phyloP scores from a whole-genome alignment of 768 basidiomycete genomes.

The Epithele typhae region DNA sequence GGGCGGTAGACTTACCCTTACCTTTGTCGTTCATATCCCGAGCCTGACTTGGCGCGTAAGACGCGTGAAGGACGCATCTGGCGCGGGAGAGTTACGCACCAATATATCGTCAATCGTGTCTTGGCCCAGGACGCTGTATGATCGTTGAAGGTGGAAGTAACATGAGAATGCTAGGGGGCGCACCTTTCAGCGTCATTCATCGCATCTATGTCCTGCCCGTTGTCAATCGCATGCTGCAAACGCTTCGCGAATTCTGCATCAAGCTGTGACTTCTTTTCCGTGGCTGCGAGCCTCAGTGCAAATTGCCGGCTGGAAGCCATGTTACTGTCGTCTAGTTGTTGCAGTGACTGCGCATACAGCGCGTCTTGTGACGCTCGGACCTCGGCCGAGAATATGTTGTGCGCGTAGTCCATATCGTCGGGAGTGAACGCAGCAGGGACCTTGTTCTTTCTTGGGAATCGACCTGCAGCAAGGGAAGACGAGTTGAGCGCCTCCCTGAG shows the following conservation, averaged over 20 bases:
- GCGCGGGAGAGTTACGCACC: neutral
- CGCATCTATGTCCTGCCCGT: constrained; percentile 21
- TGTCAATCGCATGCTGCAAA: constrained; percentile 29
- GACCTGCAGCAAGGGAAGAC: constrained; percentile 24
- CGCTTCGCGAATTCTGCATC: constrained; percentile 35
- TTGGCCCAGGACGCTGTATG: constrained; percentile 24
- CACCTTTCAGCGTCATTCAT: constrained; percentile 31
- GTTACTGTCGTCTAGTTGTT: constrained; percentile 24
- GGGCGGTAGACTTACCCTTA: constrained; percentile 11
- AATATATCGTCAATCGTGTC: constrained; percentile 19
- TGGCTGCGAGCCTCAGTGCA: constrained; percentile 34
- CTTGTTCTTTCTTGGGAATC: constrained; percentile 16
- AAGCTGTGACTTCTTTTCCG: constrained; percentile 31
- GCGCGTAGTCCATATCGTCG: constrained; percentile 27
- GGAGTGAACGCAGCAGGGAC: neutral
- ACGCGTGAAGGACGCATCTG: neutral
- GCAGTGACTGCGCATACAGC: constrained; percentile 29
- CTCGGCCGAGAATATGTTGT: constrained; percentile 26
- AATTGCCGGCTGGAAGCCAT: constrained; percentile 27
- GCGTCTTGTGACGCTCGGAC: constrained; percentile 28
- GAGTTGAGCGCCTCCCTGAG: constrained; percentile 26
- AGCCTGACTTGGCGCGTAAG: constrained; percentile 19
- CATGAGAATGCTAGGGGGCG: neutral
- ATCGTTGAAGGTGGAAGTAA: neutral
- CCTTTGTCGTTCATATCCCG: constrained; percentile 27